Percentiles rank a stretch among this genome's conserved stretches.
Conservation (phyloP, 257 asterid species). For the Nicotiana benthamiana region DNA sequence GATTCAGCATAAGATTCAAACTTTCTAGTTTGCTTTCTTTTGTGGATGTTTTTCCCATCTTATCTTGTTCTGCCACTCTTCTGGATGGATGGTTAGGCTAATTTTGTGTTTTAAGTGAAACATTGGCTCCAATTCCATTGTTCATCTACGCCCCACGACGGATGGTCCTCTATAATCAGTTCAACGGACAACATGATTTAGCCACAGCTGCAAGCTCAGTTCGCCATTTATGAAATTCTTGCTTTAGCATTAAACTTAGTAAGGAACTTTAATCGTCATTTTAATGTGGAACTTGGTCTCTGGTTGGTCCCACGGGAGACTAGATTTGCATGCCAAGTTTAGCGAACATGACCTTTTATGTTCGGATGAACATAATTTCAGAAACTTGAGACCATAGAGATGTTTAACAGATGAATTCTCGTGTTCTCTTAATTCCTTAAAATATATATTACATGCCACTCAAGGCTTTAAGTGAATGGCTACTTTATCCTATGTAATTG, state of each 20-base stretch:
- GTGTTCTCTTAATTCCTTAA: neutral
- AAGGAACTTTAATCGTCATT: neutral
- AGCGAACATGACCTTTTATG: neutral
- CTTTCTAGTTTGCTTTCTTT: constrained; percentile 1
- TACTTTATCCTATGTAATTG: neutral
- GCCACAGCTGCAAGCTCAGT: neutral
- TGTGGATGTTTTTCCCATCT: neutral
- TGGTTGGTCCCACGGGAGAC: neutral
- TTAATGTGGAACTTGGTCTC: neutral
- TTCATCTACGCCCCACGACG: neutral
- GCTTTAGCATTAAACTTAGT: neutral
- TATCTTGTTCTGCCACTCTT: neutral
- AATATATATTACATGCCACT: neutral
- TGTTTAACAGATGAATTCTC: neutral
- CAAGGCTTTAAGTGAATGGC: neutral
- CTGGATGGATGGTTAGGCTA: neutral
- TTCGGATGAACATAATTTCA: neutral
- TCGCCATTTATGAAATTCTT: neutral
- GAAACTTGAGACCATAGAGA: neutral
- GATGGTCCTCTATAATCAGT: neutral
- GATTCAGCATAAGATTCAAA: neutral
- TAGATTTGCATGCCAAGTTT: neutral
- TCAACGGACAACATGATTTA: neutral
- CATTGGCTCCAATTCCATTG: neutral
- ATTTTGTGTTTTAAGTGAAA: neutral